Conservation (phyloP, 371 early-diverging fungal species). For the Lichtheimia ramosa region DNA sequence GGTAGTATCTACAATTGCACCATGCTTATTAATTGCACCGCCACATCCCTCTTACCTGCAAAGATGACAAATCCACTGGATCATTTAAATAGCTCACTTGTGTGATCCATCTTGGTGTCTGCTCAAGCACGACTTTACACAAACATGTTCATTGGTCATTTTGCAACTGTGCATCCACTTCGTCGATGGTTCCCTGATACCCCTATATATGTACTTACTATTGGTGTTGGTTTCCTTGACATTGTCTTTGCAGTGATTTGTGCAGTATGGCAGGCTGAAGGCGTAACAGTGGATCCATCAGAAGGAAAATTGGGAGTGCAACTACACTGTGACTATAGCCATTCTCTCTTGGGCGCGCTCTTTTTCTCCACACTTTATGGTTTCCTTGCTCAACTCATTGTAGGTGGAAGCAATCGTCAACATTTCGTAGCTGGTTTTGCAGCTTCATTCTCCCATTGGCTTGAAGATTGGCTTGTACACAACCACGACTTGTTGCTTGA, state of each 20-base stretch:
- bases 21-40: too few relatives aligned
- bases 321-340: constrained; percentile 4
- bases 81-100: too few relatives aligned
- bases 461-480: constrained; percentile 10
- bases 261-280: neutral
- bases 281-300: neutral
- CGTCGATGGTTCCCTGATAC: neutral
- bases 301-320: constrained; percentile 1
- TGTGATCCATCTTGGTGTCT: too few relatives aligned
- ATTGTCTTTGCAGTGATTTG: constrained; percentile 1
- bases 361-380: neutral
- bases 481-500: constrained; percentile 3
- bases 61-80: too few relatives aligned
- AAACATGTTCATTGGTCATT: constrained; percentile 9
- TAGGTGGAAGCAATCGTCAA: neutral
- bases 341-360: neutral
- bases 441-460: constrained; percentile 8
- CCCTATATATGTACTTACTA: neutral
- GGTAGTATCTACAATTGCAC: too few relatives aligned
- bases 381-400: neutral
- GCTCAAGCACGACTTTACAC: too few relatives aligned
- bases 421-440: neutral
- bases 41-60: too few relatives aligned
- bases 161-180: neutral
- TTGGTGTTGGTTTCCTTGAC: constrained; percentile 6